phyloP scores from a whole-genome alignment of 2,329 filamentous ascomycete species.

The Cladosporium sp. region DNA sequence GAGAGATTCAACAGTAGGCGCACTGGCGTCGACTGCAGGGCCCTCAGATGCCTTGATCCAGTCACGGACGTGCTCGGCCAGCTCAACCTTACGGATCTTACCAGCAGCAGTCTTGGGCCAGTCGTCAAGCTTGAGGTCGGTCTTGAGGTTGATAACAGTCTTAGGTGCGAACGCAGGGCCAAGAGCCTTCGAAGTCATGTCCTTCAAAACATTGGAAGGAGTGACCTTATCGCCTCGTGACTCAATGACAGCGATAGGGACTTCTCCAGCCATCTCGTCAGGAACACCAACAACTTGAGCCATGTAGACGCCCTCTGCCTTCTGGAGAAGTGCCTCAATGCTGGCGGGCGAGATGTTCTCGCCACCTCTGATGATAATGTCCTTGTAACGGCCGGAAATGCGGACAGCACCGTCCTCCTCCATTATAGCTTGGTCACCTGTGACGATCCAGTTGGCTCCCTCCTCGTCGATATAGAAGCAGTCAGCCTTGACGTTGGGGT shows the following conservation, averaged over 20 bases:
- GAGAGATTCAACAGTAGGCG: conserved; percentile 32
- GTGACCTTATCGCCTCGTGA: conserved; percentile 36
- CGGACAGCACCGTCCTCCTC: conserved; percentile 46
- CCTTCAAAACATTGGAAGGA: conserved; percentile 38
- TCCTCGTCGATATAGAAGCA: conserved; percentile 36
- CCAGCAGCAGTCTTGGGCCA: conserved; percentile 48
- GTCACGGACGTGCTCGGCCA: conserved; percentile 34
- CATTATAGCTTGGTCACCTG: conserved; percentile 60
- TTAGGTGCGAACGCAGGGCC: conserved; percentile 45
- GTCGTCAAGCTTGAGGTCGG: conserved; percentile 41
- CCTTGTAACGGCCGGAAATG: conserved; percentile 37
- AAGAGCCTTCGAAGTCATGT: conserved; percentile 38
- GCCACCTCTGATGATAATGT: conserved; percentile 54
- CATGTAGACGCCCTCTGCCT: conserved; percentile 37
- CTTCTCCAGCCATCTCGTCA: conserved; percentile 50
- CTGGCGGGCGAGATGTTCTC: conserved; percentile 61
- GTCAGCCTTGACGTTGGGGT: conserved; percentile 29
- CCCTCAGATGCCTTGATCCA: conserved; percentile 31
- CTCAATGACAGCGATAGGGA: conserved; percentile 49
- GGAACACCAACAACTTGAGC: conserved; percentile 47
- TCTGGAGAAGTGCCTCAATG: conserved; percentile 40
- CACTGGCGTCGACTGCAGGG: conserved; percentile 29
- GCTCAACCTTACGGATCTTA: conserved; percentile 47
- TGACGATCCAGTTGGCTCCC: conserved; percentile 62
- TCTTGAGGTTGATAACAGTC: conserved; percentile 42